Evolutionary conservation across 1,284 basidiomycete species (phyloP), one percentile per base, ranked within the genome.

Genomic region (Phenoliferia sp.): DNA sequence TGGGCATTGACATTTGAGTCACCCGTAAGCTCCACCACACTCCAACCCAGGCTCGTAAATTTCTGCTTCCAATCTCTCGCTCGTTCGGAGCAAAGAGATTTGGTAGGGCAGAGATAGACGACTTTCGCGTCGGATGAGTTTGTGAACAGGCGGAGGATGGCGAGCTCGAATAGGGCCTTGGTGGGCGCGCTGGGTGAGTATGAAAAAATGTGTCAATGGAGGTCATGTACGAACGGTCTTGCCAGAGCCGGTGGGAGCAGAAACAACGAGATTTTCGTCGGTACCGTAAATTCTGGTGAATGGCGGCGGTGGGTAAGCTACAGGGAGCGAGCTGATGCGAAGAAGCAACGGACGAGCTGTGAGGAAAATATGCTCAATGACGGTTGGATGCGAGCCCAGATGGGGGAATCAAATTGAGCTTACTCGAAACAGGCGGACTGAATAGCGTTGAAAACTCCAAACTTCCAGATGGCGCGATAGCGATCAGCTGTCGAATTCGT

Each of bases 191-290:
- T 19, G 35, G 7, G 10, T 2, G 48, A 28, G n/a, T 3, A 5
- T 62, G 52, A 6, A 71, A 79, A 0, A 94, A 94, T 80, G 96
- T 96, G 32, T 94, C 94, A 58, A n/a, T 19, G 15, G 55, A 33
- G 35, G 7, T 22, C 2, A 59, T 16, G n/a, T 3, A 5, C 63
- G 52, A 6, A 71, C 79, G 0, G 94, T 94, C 80, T 96, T 96
- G 32, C 94, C 94, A 58, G 91, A 90, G 31, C 93, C 91, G 9
- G 93, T 96, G 0, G 93, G 93, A 1, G 94, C 93, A 88, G 76
- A 61, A 35, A 74, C 55, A 62, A 92, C 90, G 79, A 92, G 76
- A 75, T 96, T 96, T 62, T 89, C 86, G 62, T 87, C 82, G 0
- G 84, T 82, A 32, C 85, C 74, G 74, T 90, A 82, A 2, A 92